Conservation (phyloP, 1,284 basidiomycete species). For the Pseudozyma sp. region DNA sequence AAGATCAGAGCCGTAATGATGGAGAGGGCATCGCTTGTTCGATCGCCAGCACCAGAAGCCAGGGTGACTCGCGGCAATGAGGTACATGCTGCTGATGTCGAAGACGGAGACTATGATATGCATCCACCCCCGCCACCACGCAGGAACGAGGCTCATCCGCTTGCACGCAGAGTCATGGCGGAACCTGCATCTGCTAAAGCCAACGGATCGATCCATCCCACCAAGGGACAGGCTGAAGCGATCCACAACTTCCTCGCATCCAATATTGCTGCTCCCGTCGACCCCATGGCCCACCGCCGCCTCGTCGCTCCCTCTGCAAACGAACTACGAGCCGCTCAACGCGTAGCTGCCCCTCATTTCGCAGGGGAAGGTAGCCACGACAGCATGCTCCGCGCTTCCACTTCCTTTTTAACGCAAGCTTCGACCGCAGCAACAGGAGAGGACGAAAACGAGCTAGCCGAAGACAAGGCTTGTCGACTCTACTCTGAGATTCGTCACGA, state of each 20-base stretch:
- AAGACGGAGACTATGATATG: slow-evolving; percentile 34
- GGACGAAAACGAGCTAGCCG: slow-evolving; percentile 26
- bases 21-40: slow-evolving; percentile 47
- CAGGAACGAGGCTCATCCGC: slow-evolving; percentile 38
- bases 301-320: slow-evolving; percentile 26
- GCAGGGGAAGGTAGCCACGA: not conserved
- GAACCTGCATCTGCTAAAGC: slow-evolving; percentile 17
- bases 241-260: slow-evolving; percentile 49
- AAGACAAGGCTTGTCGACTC: slow-evolving; percentile 30
- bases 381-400: slow-evolving; percentile 7
- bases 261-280: slow-evolving; percentile 31
- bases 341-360: slow-evolving; percentile 5
- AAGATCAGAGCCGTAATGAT: slow-evolving; percentile 44
- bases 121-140: slow-evolving; percentile 40
- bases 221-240: slow-evolving; percentile 34
- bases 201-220: slow-evolving; percentile 33
- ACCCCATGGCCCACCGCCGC: slow-evolving; percentile 37
- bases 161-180: slow-evolving; percentile 16
- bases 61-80: not conserved
- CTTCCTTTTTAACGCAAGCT: slow-evolving; percentile 9
- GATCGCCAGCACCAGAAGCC: slow-evolving; percentile 36
- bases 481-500: slow-evolving; percentile 46
- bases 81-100: not conserved
- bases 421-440: slow-evolving; percentile 10
- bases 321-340: slow-evolving; percentile 30